Conservation (phyloP, 2,329 filamentous ascomycete genomes). For the Alternaria tenuissima region DNA sequence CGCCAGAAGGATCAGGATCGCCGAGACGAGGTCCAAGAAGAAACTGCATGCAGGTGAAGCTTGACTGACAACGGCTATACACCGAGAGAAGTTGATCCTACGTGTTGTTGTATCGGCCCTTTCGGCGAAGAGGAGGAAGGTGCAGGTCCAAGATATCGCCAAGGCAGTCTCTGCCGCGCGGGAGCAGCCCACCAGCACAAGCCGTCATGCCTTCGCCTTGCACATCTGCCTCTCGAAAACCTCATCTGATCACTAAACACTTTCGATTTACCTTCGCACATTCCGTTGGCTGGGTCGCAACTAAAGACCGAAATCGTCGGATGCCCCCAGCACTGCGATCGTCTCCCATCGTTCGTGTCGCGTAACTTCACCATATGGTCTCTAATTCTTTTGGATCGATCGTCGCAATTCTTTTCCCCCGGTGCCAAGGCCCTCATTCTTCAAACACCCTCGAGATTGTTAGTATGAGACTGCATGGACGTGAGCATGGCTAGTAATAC, state of each 20-base stretch:
- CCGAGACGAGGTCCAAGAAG: constrained; percentile 16
- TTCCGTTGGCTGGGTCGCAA: neutral
- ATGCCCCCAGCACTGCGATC: neutral
- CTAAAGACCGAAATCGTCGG: neutral
- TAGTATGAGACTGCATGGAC: neutral
- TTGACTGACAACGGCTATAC: constrained; percentile 7
- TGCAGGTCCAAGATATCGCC: neutral
- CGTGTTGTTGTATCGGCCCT: constrained; percentile 4
- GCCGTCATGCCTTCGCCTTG: neutral
- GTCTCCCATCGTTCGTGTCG: neutral
- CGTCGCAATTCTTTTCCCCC: neutral
- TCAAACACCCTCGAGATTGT: neutral
- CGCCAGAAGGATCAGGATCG: constrained; percentile 1
- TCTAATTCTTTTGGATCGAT: neutral
- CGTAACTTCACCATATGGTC: neutral
- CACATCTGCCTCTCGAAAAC: neutral
- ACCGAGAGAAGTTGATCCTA: constrained; percentile 2
- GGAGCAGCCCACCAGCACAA: neutral
- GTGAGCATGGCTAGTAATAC: neutral
- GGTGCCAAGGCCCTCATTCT: neutral
- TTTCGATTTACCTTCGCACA: neutral
- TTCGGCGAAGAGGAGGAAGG: neutral
- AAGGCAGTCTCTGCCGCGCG: constrained; percentile 2
- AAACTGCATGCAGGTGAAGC: constrained; percentile 12
- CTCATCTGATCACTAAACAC: neutral